Percentiles rank a stretch among this genome's conserved stretches.
These are phyloP conservation scores for Parascedosporium putredinis DNA, from an alignment of 2,329 filamentous ascomycete genomes.

Conservation along the genomic window DNA sequence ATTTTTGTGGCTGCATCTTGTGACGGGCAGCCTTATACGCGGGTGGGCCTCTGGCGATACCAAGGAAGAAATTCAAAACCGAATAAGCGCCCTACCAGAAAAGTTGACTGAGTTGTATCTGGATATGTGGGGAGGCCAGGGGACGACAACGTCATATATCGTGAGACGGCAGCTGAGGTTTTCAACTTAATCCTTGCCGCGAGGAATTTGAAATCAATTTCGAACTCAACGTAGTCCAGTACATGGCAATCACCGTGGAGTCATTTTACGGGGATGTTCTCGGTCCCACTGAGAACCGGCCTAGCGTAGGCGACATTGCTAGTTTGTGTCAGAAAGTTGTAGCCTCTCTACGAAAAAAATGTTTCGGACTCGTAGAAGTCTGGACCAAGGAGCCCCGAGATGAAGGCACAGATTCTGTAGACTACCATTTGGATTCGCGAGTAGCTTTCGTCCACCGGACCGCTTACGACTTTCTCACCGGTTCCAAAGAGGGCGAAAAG, in stretches of 20 bases:
- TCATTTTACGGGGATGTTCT: too few species aligned
- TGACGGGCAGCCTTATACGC: background rate
- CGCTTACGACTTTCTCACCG: background rate
- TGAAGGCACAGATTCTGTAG: background rate
- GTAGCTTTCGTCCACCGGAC: background rate
- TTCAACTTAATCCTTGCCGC: background rate
- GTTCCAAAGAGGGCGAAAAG: too few species aligned
- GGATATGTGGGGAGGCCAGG: conserved; percentile 1
- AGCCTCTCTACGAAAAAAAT: background rate
- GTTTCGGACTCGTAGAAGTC: background rate
- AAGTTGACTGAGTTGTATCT: background rate
- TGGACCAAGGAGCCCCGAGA: background rate
- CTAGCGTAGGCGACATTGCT: too few species aligned
- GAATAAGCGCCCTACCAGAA: background rate
- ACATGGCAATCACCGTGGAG: too few species aligned
- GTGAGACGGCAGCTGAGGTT: background rate
- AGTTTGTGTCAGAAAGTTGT: too few species aligned
- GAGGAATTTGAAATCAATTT: too few species aligned
- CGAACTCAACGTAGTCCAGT: too few species aligned
- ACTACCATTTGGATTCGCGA: too few species aligned
- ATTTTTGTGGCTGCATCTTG: conserved; percentile 9
- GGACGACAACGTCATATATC: background rate
- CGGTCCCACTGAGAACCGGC: too few species aligned
- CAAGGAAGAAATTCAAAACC: background rate
- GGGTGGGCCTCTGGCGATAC: background rate